Conservation (phyloP, 2,329 filamentous ascomycete genomes). For the Amauroascus verrucosus region DNA sequence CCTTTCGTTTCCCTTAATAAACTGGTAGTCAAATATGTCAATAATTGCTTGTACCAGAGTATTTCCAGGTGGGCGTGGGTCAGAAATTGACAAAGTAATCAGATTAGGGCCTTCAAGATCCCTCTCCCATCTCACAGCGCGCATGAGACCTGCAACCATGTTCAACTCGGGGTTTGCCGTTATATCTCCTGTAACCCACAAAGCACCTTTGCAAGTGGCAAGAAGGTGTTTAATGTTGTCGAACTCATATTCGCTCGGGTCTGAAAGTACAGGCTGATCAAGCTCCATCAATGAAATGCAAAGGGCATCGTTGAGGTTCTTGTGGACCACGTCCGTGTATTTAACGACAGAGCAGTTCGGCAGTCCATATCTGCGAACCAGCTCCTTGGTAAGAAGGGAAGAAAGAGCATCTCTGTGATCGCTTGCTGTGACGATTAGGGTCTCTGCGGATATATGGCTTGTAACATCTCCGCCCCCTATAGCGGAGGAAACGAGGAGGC, state of each 20-base stretch:
- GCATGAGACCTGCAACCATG: conserved; percentile 27
- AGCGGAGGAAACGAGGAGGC: conserved; percentile 18
- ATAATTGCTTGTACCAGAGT: conserved; percentile 11
- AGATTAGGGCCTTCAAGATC: conserved; percentile 25
- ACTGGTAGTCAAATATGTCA: conserved; percentile 19
- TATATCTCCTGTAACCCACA: conserved; percentile 30
- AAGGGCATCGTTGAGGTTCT: conserved; percentile 17
- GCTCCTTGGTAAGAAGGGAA: not conserved
- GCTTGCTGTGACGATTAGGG: not conserved
- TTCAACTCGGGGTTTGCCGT: conserved; percentile 23
- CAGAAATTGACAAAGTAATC: conserved; percentile 20
- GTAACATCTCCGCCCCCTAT: conserved; percentile 1
- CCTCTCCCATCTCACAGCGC: conserved; percentile 28
- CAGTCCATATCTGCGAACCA: conserved; percentile 7
- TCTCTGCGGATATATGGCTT: not conserved
- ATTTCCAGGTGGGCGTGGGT: conserved; percentile 9
- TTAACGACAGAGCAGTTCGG: conserved; percentile 15
- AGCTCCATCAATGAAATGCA: conserved; percentile 21
- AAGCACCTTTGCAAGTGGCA: conserved; percentile 20
- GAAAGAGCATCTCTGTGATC: conserved; percentile 4
- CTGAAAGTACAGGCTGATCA: conserved; percentile 15
- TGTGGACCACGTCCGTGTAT: conserved; percentile 17
- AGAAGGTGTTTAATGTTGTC: conserved; percentile 22
- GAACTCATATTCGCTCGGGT: conserved; percentile 21
- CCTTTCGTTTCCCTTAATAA: conserved; percentile 10